Evolutionary conservation across 2,329 filamentous ascomycete species (phyloP).

Genomic region (Periconia sp.): DNA sequence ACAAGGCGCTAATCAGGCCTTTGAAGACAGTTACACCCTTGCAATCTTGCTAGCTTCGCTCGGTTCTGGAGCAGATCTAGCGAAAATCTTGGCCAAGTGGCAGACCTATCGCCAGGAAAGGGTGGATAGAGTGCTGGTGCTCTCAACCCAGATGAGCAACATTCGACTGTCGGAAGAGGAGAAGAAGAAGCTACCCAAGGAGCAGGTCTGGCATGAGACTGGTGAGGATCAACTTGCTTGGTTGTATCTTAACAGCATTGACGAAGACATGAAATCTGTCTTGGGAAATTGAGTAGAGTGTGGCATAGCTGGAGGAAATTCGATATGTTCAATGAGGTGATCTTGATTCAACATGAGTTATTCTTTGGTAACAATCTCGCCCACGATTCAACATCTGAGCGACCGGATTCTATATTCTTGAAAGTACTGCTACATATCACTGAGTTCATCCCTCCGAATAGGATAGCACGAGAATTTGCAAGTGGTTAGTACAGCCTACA

Average conservation of each 20-base stretch:
- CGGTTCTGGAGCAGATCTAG: not conserved
- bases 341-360: too few species aligned
- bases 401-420: too few species aligned
- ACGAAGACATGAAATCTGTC: not conserved
- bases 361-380: too few species aligned
- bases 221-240: conserved; percentile 6
- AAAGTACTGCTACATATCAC: too few species aligned
- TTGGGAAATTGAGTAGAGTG: too few species aligned
- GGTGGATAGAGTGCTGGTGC: conserved; percentile 8
- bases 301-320: too few species aligned
- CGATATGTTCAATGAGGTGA: too few species aligned
- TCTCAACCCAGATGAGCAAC: conserved; percentile 9
- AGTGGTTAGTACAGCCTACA: too few species aligned
- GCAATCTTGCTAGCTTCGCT: conserved; percentile 3
- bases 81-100: conserved; percentile 2
- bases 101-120: conserved; percentile 5
- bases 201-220: conserved; percentile 9
- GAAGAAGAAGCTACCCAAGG: conserved; percentile 5
- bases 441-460: too few species aligned
- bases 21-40: conserved; percentile 56
- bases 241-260: conserved; percentile 12
- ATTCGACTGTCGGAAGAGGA: conserved; percentile 8
- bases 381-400: too few species aligned
- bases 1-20: conserved; percentile 63
- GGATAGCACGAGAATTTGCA: too few species aligned